Conservation (phyloP, 2,329 filamentous ascomycete genomes). For the Aspergillus ruber region DNA sequence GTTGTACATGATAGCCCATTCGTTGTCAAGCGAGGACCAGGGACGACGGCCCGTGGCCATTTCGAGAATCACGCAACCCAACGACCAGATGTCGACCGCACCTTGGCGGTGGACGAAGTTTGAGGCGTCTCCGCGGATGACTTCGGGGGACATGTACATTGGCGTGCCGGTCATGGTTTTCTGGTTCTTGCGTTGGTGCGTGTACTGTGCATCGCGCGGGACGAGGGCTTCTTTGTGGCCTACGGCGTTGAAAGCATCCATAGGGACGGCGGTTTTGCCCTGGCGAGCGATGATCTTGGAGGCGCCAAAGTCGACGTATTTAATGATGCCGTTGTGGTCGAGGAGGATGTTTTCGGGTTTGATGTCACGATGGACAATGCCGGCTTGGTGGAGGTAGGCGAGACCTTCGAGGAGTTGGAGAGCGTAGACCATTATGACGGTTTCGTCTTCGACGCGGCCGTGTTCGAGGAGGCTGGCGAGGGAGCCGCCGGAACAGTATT, state of each 20-base stretch:
- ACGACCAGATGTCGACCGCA: conserved; percentile 89
- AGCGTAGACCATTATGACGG: conserved; percentile 93
- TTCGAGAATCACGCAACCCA: conserved; percentile 93
- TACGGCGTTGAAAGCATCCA: conserved; percentile 47
- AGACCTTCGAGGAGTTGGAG: conserved; percentile 90
- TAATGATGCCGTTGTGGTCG: conserved; percentile 96
- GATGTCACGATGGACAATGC: conserved; percentile 93
- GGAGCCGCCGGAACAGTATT: conserved; percentile 94
- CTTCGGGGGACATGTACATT: conserved; percentile 99
- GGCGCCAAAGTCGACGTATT: conserved; percentile 97
- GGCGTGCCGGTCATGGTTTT: conserved; percentile 95
- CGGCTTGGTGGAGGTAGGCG: conserved; percentile 83
- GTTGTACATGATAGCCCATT: conserved; percentile 99
- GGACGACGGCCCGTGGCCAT: conserved; percentile 94
- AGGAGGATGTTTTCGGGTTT: conserved; percentile 97
- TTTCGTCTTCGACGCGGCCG: conserved; percentile 94
- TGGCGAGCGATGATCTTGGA: conserved; percentile 95
- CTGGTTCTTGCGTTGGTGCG: conserved; percentile 51
- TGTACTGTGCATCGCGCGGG: conserved; percentile 24
- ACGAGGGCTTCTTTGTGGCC: conserved; percentile 34
- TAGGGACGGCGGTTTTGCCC: conserved; percentile 73
- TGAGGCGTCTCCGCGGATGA: conserved; percentile 81
- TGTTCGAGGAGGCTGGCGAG: conserved; percentile 86
- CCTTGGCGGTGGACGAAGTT: conserved; percentile 70
- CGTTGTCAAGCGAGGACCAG: conserved; percentile 94